Evolutionary conservation across 2,329 filamentous ascomycete genomes (phyloP), one percentile per base, ranked within the genome.

Genomic region (Pseudocercospora cruenta): DNA sequence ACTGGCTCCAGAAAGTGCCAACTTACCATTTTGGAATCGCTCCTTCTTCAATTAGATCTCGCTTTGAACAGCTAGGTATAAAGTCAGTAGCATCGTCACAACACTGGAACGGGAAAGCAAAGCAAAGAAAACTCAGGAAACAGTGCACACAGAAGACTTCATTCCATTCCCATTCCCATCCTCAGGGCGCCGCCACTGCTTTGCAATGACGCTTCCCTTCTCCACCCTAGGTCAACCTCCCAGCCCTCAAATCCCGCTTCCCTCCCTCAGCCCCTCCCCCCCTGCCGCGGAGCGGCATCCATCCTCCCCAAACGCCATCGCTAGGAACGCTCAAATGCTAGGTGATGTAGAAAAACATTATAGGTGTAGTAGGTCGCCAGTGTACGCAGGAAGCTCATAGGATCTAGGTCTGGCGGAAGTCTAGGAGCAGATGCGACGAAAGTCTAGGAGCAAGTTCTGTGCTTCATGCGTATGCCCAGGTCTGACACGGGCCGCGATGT

Each of bases 321-420:
- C 39, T 43, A 43, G 8, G 16, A 43, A 43, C 39, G 39, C 16
- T 28, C 26, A 10, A 33, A 33, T 55, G 51, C 51, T 55, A 26
- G 12, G 51, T 55, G 26, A n/a, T 31, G 51, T n/a, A n/a, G 22
- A 24, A 26, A 55, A 26, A 55, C 51, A 55, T 55, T 55, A 55
- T 33, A 55, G 26, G 51, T 31, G 47, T 14, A 12, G n/a, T 24
- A 55, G 24, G 39, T 43, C 16, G 39, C 39, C 26, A 24, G 47
- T 51, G 47, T 51, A 51, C 22, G 47, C 21, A 51, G 10, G 47
- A 19, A n/a, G 47, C 47, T 24, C 21, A n/a, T 19, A 22, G 24
- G 14, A 26, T 51, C 19, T 51, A 26, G 4, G 19, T 19, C 1
- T 1, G 19, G 22, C 22, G 19, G 16, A 55, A 8, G n/a, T 55